These are phyloP conservation scores for Rhizophagus sp. DNA, from an alignment of 192 early-diverging fungal genomes.

Conservation along the genomic window DNA sequence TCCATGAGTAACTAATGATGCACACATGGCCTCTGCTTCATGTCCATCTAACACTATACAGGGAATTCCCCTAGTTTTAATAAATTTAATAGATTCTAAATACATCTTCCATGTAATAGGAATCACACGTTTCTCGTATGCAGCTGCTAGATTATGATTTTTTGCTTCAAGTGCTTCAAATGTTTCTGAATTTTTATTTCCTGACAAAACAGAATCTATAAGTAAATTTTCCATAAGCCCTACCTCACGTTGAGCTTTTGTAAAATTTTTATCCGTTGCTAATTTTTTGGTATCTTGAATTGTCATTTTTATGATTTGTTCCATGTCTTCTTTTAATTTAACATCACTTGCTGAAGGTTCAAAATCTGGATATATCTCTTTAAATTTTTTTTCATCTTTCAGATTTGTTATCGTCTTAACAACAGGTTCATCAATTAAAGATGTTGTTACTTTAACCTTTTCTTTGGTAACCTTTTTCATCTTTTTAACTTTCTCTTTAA, in stretches of 20 bases:
- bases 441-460: background rate
- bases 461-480: background rate
- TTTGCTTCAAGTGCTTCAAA: background rate
- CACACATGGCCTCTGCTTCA: conserved; percentile 73
- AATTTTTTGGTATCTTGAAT: background rate
- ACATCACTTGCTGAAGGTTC: conserved; percentile 2
- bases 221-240: conserved; percentile 6
- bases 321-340: conserved; percentile 3
- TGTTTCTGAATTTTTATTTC: background rate
- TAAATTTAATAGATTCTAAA: conserved; percentile 47
- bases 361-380: conserved; percentile 6
- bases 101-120: conserved; percentile 50
- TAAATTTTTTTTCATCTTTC: conserved; percentile 8
- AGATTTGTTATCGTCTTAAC: background rate
- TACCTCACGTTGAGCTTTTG: conserved; percentile 2
- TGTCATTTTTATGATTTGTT: conserved; percentile 7
- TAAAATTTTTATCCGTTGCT: background rate
- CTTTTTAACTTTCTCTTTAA: background rate
- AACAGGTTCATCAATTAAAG: background rate
- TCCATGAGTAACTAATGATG: conserved; percentile 49
- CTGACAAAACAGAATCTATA: background rate
- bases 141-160: conserved; percentile 17
- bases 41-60: conserved; percentile 44
- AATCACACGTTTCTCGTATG: conserved; percentile 52
- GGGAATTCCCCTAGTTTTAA: conserved; percentile 53